phyloP scores from a whole-genome alignment of 2,329 filamentous ascomycete genomes.

The Aureobasidium sp. region DNA sequence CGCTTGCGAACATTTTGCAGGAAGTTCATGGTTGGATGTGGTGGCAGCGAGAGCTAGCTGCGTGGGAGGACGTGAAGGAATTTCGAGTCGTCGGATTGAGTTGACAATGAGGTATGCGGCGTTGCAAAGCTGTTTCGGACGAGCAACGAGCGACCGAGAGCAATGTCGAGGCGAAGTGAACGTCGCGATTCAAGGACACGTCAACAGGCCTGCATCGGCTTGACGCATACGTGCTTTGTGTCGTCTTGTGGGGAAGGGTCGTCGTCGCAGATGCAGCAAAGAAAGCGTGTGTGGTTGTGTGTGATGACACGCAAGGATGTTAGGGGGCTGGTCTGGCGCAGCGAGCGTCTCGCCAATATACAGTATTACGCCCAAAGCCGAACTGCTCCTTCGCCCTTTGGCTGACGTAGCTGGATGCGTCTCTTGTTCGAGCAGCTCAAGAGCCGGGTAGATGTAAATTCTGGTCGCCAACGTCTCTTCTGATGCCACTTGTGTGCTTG shows the following conservation, averaged over 20 bases:
- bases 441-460: not conserved
- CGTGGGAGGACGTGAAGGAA: not conserved
- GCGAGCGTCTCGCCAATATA: not conserved
- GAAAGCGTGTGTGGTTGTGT: not conserved
- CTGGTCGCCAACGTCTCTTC: not conserved
- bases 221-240: constrained; percentile 16
- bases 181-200: constrained; percentile 6
- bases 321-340: not conserved
- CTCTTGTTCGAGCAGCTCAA: not conserved
- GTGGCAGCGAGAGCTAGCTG: not conserved
- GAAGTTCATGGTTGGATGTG: constrained; percentile 33
- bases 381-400: not conserved
- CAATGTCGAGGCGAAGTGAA: not conserved
- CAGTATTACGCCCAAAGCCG: no score
- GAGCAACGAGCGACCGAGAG: constrained; percentile 3
- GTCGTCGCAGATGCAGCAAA: not conserved
- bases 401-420: not conserved
- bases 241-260: no score
- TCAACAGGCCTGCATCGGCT: constrained; percentile 8
- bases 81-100: not conserved
- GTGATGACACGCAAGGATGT: constrained; percentile 12
- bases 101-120: constrained; percentile 9
- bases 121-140: constrained; percentile 3
- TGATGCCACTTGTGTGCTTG: not conserved
- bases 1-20: constrained; percentile 39